Conservation (phyloP, 805 yeast species). For the Metschnikowia kunwiensis region DNA sequence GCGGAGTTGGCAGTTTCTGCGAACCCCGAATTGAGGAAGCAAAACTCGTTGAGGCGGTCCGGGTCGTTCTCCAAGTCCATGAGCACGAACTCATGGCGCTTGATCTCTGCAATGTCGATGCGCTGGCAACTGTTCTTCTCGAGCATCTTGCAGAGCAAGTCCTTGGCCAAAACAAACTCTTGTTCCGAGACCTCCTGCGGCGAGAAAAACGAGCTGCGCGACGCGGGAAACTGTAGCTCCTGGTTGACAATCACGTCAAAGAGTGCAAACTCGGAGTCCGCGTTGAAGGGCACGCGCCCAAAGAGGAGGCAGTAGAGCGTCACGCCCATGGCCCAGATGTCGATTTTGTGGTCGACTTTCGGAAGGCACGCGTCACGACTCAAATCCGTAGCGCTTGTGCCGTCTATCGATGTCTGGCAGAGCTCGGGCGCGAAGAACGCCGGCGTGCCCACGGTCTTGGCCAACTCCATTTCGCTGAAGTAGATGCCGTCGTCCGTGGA, state of each 20-base stretch:
- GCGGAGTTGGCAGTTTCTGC: background rate
- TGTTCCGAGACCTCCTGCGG: slow-evolving; percentile 38
- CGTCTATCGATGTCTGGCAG: slow-evolving; percentile 48
- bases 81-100: slow-evolving; percentile 65
- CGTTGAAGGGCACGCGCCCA: slow-evolving; percentile 87
- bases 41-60: slow-evolving; percentile 34
- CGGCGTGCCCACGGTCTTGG: slow-evolving; percentile 97
- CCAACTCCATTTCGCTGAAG: slow-evolving; percentile 68
- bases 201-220: slow-evolving; percentile 32
- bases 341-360: slow-evolving; percentile 76
- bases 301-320: slow-evolving; percentile 83
- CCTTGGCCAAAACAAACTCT: slow-evolving; percentile 50
- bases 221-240: slow-evolving; percentile 54
- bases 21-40: slow-evolving; percentile 26
- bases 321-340: slow-evolving; percentile 97
- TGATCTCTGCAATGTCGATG: slow-evolving; percentile 67
- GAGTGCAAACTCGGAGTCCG: slow-evolving; percentile 79
- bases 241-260: slow-evolving; percentile 76
- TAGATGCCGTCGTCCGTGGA: slow-evolving; percentile 44
- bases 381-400: background rate
- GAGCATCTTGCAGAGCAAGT: slow-evolving; percentile 59
- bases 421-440: slow-evolving; percentile 89
- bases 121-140: slow-evolving; percentile 68
- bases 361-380: slow-evolving; percentile 26
- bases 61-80: slow-evolving; percentile 39